Percentiles rank a stretch among this genome's conserved stretches.
Evolutionary conservation across 1,139 yeast genomes (phyloP).

Genomic region (Nakaseomyces sp.): DNA sequence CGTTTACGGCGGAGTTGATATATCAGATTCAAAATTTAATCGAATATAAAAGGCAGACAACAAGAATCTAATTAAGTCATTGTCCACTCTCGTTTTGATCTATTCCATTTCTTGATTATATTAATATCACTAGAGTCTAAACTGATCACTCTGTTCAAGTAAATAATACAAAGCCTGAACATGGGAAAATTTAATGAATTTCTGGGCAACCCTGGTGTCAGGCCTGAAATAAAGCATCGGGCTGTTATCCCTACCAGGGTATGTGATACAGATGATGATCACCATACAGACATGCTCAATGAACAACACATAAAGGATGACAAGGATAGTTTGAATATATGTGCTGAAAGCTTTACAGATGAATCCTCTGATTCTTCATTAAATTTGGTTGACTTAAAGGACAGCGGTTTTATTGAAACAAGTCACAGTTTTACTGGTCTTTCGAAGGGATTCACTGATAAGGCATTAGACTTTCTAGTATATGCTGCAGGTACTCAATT

Average conservation of each 20-base stretch:
- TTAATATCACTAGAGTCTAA: no score
- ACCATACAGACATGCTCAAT: background rate
- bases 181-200: conserved; percentile 6
- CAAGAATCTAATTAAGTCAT: no score
- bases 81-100: no score
- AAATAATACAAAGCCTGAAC: background rate
- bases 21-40: no score
- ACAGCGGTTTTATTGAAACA: conserved; percentile 12
- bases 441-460: conserved; percentile 17
- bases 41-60: no score
- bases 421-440: conserved; percentile 24
- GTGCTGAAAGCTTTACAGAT: conserved; percentile 3
- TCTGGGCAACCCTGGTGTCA: conserved; percentile 6
- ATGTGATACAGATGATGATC: no score
- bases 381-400: conserved; percentile 2
- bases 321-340: background rate
- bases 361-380: conserved; percentile 3
- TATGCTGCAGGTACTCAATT: conserved; percentile 28
- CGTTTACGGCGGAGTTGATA: no score
- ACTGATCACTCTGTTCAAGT: background rate
- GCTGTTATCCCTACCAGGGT: background rate
- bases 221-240: conserved; percentile 6
- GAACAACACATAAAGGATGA: background rate
- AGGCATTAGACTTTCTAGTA: conserved; percentile 20
- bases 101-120: no score